Percentiles rank a stretch among this genome's conserved stretches.
These are phyloP conservation scores for Skeletonema tropicum DNA, from an alignment of 108 stramenopile genomes.

Conservation along the genomic window DNA sequence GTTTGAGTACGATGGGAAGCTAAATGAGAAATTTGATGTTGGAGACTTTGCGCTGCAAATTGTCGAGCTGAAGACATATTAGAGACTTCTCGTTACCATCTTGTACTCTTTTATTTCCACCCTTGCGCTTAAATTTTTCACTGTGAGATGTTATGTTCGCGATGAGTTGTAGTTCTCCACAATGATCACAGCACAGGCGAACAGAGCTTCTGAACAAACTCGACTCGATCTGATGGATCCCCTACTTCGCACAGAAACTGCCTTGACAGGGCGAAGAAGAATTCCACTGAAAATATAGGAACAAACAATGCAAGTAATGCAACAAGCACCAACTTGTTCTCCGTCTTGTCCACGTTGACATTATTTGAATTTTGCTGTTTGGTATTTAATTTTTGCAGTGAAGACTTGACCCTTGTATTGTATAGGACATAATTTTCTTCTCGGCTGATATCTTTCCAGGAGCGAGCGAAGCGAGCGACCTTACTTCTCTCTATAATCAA, in stretches of 20 bases:
- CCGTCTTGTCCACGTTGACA: slow-evolving; percentile 19
- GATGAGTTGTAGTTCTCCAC: background rate
- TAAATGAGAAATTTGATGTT: slow-evolving; percentile 62
- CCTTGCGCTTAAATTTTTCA: background rate
- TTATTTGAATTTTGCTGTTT: slow-evolving; percentile 10
- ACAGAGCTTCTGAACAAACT: slow-evolving; percentile 18
- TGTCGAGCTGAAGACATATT: slow-evolving; percentile 61
- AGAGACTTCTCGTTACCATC: background rate
- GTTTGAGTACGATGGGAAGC: slow-evolving; percentile 77
- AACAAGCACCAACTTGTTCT: slow-evolving; percentile 55
- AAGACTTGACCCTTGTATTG: slow-evolving; percentile 44
- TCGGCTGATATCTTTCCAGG: slow-evolving; percentile 79
- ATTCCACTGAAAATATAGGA: slow-evolving; percentile 80
- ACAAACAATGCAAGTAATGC: slow-evolving; percentile 65
- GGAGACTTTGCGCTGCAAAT: slow-evolving; percentile 66
- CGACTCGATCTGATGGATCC: slow-evolving; percentile 3
- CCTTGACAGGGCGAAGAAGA: slow-evolving; percentile 75
- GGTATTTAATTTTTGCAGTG: slow-evolving; percentile 8
- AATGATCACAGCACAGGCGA: slow-evolving; percentile 7
- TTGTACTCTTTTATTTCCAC: background rate
- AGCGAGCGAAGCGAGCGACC: no score
- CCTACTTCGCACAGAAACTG: slow-evolving; percentile 65
- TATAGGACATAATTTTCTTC: slow-evolving; percentile 80
- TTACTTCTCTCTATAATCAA: no score
- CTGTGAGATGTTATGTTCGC: background rate